Conservation (phyloP, 257 asterid genomes). For the Solanum clarkiae region DNA sequence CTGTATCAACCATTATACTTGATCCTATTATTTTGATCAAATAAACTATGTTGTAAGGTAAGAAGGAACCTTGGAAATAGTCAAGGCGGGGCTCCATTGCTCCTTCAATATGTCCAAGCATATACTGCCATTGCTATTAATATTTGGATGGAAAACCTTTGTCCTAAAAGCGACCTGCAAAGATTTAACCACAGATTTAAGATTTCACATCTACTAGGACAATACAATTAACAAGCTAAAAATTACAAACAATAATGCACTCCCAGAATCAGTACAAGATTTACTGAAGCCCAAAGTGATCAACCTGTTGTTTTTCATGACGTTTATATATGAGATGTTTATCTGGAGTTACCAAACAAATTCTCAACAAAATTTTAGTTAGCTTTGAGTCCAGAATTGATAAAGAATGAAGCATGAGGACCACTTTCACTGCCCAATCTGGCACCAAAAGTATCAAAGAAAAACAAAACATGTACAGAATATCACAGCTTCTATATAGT, state of each 20-base stretch:
- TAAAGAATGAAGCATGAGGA: neutral
- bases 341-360: neutral
- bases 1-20: neutral
- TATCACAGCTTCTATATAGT: neutral
- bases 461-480: neutral
- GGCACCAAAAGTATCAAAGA: neutral
- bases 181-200: neutral
- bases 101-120: conserved; percentile 21
- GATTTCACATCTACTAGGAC: neutral
- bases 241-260: neutral
- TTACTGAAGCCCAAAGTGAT: neutral
- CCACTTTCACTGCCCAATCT: neutral
- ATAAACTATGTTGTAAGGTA: neutral
- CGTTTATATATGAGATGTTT: neutral
- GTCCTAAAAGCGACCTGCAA: conserved; percentile 16
- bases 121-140: conserved; percentile 18
- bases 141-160: conserved; percentile 15
- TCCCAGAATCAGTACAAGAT: neutral
- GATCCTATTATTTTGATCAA: neutral
- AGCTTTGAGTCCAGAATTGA: neutral
- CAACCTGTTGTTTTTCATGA: neutral
- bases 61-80: conserved; percentile 13
- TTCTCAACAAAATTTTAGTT: neutral
- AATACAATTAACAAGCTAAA: neutral
- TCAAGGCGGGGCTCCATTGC: conserved; percentile 20